Percentiles rank a stretch among this genome's conserved stretches.
Conservation (phyloP, 2,329 filamentous ascomycete genomes). For the Thielaviopsis ethacetica region DNA sequence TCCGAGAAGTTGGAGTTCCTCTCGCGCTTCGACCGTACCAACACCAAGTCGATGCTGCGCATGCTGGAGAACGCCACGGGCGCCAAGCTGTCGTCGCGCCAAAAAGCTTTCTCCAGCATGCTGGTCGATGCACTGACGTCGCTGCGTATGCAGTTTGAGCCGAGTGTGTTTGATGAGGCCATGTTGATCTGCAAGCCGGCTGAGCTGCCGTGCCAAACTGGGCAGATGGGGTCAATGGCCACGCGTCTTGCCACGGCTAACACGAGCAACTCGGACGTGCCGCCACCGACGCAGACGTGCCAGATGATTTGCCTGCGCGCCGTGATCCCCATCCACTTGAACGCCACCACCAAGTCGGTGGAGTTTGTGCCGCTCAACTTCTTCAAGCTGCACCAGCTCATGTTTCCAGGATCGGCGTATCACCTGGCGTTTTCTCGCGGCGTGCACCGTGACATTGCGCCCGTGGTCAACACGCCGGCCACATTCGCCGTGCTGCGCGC, state of each 20-base stretch:
- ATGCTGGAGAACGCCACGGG: conserved; percentile 20
- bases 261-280: not conserved
- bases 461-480: conserved; percentile 22
- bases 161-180: conserved; percentile 30
- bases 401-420: conserved; percentile 36
- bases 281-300: conserved; percentile 7
- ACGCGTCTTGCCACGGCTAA: not conserved
- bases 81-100: conserved; percentile 22
- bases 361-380: conserved; percentile 46
- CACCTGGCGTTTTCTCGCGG: conserved; percentile 43
- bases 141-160: conserved; percentile 26
- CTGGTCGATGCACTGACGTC: conserved; percentile 27
- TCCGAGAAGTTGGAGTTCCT: conserved; percentile 39
- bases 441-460: conserved; percentile 44
- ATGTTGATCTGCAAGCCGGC: conserved; percentile 27
- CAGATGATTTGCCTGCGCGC: conserved; percentile 39
- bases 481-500: conserved; percentile 5
- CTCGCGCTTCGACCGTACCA: conserved; percentile 29
- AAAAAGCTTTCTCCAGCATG: conserved; percentile 28
- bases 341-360: conserved; percentile 32
- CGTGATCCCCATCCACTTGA: conserved; percentile 44
- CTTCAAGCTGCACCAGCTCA: conserved; percentile 50
- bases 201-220: conserved; percentile 22
- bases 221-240: not conserved
- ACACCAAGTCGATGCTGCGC: conserved; percentile 24